Conservation (phyloP, 2,329 filamentous ascomycete genomes). For the Aspergillus ochraceus region DNA sequence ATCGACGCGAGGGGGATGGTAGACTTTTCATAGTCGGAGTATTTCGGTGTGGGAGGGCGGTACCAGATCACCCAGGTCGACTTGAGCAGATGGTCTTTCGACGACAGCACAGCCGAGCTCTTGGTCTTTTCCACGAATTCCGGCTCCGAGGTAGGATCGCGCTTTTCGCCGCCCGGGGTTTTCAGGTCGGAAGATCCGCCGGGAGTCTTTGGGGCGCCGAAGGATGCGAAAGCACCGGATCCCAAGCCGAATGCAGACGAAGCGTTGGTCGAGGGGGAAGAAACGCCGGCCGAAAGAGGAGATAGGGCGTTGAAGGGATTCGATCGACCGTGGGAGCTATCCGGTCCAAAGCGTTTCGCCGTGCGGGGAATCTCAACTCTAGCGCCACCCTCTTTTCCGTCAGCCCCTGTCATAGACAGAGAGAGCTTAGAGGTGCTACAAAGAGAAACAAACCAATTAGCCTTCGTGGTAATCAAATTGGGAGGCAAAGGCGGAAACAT, state of each 20-base stretch:
- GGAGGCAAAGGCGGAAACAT: conserved; percentile 9
- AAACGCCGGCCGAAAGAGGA: conserved; percentile 66
- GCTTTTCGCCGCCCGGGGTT: conserved; percentile 60
- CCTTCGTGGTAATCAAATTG: background rate
- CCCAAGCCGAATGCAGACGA: conserved; percentile 91
- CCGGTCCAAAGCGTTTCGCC: conserved; percentile 73
- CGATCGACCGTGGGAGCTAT: conserved; percentile 68
- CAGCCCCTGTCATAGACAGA: conserved; percentile 69
- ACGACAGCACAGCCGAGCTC: conserved; percentile 36
- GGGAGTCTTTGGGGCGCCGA: conserved; percentile 85
- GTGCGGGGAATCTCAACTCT: conserved; percentile 63
- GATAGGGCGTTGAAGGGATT: conserved; percentile 79
- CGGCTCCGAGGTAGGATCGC: conserved; percentile 52
- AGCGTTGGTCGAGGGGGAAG: conserved; percentile 73
- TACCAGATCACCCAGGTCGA: conserved; percentile 97
- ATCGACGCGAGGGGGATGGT: conserved; percentile 82
- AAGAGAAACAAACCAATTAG: background rate
- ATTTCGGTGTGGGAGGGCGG: conserved; percentile 92
- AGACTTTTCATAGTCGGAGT: conserved; percentile 97
- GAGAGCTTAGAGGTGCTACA: conserved; percentile 84
- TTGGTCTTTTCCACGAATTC: conserved; percentile 27
- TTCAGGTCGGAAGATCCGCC: conserved; percentile 78
- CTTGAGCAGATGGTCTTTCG: conserved; percentile 64
- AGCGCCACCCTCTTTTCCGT: conserved; percentile 53
- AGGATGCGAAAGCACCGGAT: conserved; percentile 94